Evolutionary conservation across 2,329 filamentous ascomycete genomes (phyloP), one percentile per base, ranked within the genome.

Genomic region (Ophiosphaerella narmari): DNA sequence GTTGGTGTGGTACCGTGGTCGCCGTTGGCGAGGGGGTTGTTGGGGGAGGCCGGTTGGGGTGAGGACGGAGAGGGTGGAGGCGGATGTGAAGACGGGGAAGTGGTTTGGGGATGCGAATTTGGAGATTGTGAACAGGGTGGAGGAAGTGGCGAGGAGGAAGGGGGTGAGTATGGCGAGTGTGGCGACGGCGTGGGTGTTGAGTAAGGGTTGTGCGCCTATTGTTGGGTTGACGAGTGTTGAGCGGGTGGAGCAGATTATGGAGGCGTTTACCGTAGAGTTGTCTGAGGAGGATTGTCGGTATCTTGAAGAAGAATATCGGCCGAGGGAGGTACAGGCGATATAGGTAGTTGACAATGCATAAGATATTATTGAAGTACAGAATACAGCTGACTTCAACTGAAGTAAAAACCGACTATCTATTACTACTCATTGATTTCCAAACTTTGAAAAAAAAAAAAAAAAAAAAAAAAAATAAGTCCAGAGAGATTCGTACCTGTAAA

Each of bases 101-200:
- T 46, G 43, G 41, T 46, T 50, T 39, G 70, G 70, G 1, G 77
- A 79, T 23, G 71, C 74, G 0, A 80, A 84, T 50, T 62, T 76
- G 57, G 71, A 68, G 59, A 83, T 82, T 50, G 75, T 83, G 34
- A 62, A 66, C 8, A 72, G 79, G 2, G 79, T 84, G 2, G 76
- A 84, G 67, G 78, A 85, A 62, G 49, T 86, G 9, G 79, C 81
- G 0, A 71, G 75, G 45, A 81, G 80, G 67, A 78, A 78, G 57
- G 77, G 76, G 0, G 71, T 79, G 53, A 80, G 75, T 49, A 87
- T 87, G 79, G 80, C 82, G n/a, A 79, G 84, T 40, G 78, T 88
- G 11, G 56, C 63, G 1, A 59, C 43, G 29, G 63, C 62, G 16
- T 67, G 59, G 62, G 24, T 50, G 40, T 16, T 65, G 38, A 40